Conservation (phyloP, 768 basidiomycete genomes). For the Tricholoma saponaceum region DNA sequence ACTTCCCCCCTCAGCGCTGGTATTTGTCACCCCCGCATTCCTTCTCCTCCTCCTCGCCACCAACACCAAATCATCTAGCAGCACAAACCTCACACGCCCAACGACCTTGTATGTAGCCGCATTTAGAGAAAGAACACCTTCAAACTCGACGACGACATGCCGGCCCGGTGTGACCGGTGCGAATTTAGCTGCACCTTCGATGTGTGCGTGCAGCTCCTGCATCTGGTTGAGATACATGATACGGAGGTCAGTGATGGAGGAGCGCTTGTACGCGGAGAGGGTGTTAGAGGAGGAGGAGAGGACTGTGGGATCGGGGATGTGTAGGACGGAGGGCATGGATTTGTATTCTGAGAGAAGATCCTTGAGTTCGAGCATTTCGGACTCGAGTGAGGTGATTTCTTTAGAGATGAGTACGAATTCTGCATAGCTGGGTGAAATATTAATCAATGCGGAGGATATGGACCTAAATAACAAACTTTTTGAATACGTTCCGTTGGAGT, state of each 20-base stretch:
- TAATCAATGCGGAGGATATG: background rate
- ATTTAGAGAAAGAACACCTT: constrained; percentile 80
- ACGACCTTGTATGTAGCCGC: constrained; percentile 93
- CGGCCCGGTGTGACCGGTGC: constrained; percentile 88
- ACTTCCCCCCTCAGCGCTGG: constrained; percentile 27
- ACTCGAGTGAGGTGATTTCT: constrained; percentile 93
- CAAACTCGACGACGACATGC: constrained; percentile 85
- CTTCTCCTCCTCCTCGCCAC: constrained; percentile 76
- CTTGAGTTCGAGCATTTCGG: constrained; percentile 96
- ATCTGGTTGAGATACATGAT: constrained; percentile 94
- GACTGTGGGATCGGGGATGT: constrained; percentile 79
- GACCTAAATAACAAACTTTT: constrained; percentile 54
- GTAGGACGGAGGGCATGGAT: constrained; percentile 88
- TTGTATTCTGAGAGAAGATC: constrained; percentile 94
- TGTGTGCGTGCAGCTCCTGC: constrained; percentile 81
- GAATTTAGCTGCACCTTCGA: constrained; percentile 95
- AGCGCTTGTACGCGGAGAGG: constrained; percentile 55
- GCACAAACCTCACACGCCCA: constrained; percentile 82
- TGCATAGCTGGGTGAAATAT: constrained; percentile 63
- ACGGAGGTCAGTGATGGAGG: constrained; percentile 93
- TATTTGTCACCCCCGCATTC: constrained; percentile 38
- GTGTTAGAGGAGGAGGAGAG: constrained; percentile 41
- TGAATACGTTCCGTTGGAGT: constrained; percentile 90
- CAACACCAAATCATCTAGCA: constrained; percentile 88
- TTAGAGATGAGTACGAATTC: constrained; percentile 97